These are phyloP conservation scores for Cardamine chenopodiifolia DNA, from an alignment of 345 rosid species.

Conservation along the genomic window DNA sequence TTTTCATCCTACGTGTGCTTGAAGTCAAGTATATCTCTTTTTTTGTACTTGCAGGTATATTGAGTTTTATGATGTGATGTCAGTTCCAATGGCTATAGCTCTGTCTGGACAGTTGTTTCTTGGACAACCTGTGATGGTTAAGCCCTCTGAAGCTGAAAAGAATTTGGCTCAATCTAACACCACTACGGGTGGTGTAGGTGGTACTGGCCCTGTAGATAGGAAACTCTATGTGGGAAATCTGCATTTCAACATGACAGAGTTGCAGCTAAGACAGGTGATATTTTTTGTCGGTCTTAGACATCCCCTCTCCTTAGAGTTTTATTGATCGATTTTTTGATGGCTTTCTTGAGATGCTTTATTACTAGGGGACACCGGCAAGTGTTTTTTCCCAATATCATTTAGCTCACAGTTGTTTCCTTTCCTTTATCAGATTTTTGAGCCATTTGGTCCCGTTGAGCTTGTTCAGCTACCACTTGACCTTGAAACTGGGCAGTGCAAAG, in stretches of 20 bases:
- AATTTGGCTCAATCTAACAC: conserved; percentile 82
- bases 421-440: conserved; percentile 73
- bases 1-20: conserved; percentile 32
- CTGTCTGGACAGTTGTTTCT: conserved; percentile 80
- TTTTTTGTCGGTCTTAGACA: not conserved
- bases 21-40: conserved; percentile 46
- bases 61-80: conserved; percentile 91
- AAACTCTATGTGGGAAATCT: conserved; percentile 91
- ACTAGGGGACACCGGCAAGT: conserved; percentile 3
- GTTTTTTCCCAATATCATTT: not conserved
- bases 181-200: conserved; percentile 50
- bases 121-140: conserved; percentile 98
- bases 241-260: conserved; percentile 90
- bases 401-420: not conserved
- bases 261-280: conserved; percentile 86
- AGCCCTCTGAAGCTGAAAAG: conserved; percentile 99
- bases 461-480: conserved; percentile 91
- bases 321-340: not conserved
- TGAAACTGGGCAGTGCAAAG: conserved; percentile 95
- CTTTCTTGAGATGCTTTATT: not conserved
- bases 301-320: conserved; percentile 15
- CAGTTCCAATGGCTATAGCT: conserved; percentile 97
- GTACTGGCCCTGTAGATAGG: conserved; percentile 78
- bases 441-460: conserved; percentile 93
- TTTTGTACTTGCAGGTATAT: conserved; percentile 72